A percentile compares a stretch with the other conserved stretches of the same genome.
Evolutionary conservation across 345 rosid species (phyloP).

Genomic region (Eucalyptus marginata): DNA sequence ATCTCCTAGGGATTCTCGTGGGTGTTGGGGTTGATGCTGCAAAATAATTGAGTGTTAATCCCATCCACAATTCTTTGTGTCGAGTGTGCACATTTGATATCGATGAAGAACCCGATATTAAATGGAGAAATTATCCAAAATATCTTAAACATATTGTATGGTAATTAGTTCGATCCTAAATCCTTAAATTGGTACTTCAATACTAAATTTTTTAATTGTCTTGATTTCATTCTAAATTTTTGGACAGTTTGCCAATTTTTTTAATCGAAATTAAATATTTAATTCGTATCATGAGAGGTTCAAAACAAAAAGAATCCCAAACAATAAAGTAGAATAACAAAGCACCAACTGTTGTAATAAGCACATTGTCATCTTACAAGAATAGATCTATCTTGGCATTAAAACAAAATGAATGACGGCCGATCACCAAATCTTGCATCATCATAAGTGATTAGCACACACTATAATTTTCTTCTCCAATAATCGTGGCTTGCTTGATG

Average conservation of each 20-base stretch:
- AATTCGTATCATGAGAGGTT: not conserved
- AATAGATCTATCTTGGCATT: not conserved
- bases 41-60: not conserved
- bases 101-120: accelerated
- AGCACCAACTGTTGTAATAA: not conserved
- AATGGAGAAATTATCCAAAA: accelerated
- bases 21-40: not conserved
- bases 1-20: not conserved
- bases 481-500: not conserved
- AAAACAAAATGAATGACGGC: accelerated
- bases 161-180: accelerated
- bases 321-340: not conserved
- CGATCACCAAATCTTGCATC: not conserved
- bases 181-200: accelerated
- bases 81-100: not conserved
- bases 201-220: accelerated
- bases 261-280: not conserved
- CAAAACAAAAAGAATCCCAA: not conserved
- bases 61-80: not conserved
- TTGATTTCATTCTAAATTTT: not conserved
- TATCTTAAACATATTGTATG: accelerated
- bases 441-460: not conserved
- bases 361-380: not conserved
- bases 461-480: not conserved
- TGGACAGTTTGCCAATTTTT: not conserved